These are phyloP conservation scores for Lepidium didymum DNA, from an alignment of 345 rosid species.

Conservation along the genomic window DNA sequence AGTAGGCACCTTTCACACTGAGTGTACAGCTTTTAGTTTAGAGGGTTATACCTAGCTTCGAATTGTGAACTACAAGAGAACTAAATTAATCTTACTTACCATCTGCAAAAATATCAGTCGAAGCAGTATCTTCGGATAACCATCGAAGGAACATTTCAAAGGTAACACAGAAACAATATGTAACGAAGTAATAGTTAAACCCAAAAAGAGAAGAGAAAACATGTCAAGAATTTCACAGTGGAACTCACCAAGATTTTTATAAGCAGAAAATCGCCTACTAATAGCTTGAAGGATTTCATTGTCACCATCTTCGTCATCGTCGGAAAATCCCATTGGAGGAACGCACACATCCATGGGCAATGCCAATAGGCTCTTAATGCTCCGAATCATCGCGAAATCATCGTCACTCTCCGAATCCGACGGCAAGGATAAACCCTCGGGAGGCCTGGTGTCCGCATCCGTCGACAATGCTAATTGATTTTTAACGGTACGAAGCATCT, in stretches of 20 bases:
- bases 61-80: not conserved
- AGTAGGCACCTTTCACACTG: not conserved
- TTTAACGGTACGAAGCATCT: conserved; percentile 43
- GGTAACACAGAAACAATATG: not conserved
- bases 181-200: conserved; percentile 1
- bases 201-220: not conserved
- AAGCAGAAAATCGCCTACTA: conserved; percentile 62
- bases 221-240: not conserved
- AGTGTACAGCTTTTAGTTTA: not conserved
- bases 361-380: conserved; percentile 43
- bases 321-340: conserved; percentile 33
- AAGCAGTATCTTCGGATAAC: conserved; percentile 2
- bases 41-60: not conserved
- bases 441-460: conserved; percentile 34
- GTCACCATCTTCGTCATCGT: conserved; percentile 51
- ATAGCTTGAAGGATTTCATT: conserved; percentile 66
- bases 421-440: conserved; percentile 7
- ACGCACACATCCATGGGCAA: conserved; percentile 26
- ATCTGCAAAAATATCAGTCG: not conserved
- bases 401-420: conserved; percentile 54
- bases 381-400: conserved; percentile 53
- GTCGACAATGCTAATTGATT: conserved; percentile 33
- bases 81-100: not conserved
- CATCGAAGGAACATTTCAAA: not conserved
- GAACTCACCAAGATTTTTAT: conserved; percentile 39